Base-by-base conservation (phyloP, 1,139 yeast species). In the Magnusiomyces tetraspermus region DNA sequence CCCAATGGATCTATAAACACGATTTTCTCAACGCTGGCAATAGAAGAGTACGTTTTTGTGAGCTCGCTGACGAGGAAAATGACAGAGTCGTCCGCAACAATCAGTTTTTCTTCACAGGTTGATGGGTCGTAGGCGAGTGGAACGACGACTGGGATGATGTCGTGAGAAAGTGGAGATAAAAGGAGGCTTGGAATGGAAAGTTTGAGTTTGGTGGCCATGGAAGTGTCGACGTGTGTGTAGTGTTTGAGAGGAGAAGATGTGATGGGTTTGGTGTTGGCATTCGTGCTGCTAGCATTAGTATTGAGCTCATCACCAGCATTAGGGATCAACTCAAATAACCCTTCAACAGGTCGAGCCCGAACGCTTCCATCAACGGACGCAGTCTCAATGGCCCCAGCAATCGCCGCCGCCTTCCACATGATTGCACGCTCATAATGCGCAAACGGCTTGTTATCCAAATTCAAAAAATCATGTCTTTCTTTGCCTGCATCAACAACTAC, bases 1-100 rank as follows among this genome's bases (percentile, higher is more conserved):
- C 98, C 98, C 15, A 77, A 66, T 0, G 82, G 80, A 60, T 89
- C 97, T 31, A 92, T 72, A 59, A 84, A 79, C 8, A 92, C 80
- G 31, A 92, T 70, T 60, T 92, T 92, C 58, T 92, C 97, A 33
- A 92, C 76, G 0, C 83, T 72, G 11, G 80, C 66, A 28, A 48
- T 46, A n/a, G 49, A 37, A 13, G 37, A 24, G n/a, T 75, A 58
- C 41, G 72, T 63, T 13, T 60, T 60, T 3, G 55, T 53, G 17
- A 76, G 61, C 28, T 66, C 65, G 26, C 54, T 48, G 1, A 73
- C 67, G 2, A 75, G 57, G 19, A 67, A 60, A 47, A 64, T 60
- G 31, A 75, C 64, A 0, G 70, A 68, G 22, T 67, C 69, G 53
- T 69, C 69, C 0, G 76, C 70, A 36, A 63, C 59, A 51, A 72